Percentiles rank a stretch among this genome's conserved stretches.
Evolutionary conservation across 169 alveolate species (phyloP).

Genomic region (Plasmodium relictum): DNA sequence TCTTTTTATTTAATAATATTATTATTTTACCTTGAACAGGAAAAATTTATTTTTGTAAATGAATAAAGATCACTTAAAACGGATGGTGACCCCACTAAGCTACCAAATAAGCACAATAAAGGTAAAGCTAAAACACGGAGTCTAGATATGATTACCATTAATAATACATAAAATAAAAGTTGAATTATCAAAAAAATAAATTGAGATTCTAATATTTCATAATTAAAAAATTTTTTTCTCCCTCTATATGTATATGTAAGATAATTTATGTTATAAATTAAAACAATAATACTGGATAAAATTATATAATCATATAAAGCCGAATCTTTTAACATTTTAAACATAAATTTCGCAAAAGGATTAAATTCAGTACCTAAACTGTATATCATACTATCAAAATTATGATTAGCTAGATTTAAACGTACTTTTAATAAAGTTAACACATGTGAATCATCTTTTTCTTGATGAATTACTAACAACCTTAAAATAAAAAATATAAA

Average conservation of each 20-base stretch:
- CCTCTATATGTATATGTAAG: not conserved
- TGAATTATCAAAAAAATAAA: conserved; percentile 40
- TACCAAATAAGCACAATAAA: conserved; percentile 34
- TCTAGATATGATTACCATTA: conserved; percentile 48
- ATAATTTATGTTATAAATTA: conserved; percentile 11
- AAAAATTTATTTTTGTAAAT: not conserved
- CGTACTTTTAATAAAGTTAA: conserved; percentile 57
- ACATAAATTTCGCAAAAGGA: conserved; percentile 44
- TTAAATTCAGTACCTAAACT: conserved; percentile 59
- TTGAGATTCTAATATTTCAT: conserved; percentile 10
- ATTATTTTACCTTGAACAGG: conserved; percentile 10
- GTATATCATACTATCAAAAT: conserved; percentile 64
- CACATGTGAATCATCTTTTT: conserved; percentile 70
- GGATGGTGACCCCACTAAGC: conserved; percentile 46
- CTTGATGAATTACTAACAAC: conserved; percentile 2
- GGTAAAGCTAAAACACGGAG: conserved; percentile 68
- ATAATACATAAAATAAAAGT: conserved; percentile 7
- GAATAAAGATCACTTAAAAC: conserved; percentile 9
- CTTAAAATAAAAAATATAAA: conserved; percentile 33
- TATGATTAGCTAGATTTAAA: conserved; percentile 36
- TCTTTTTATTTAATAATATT: not conserved
- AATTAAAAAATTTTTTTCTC: not conserved
- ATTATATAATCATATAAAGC: conserved; percentile 40
- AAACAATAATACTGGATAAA: conserved; percentile 2
- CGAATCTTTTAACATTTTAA: conserved; percentile 55